Evolutionary conservation across 1,284 basidiomycete genomes (phyloP).

Genomic region (Trichosporon ovoides): DNA sequence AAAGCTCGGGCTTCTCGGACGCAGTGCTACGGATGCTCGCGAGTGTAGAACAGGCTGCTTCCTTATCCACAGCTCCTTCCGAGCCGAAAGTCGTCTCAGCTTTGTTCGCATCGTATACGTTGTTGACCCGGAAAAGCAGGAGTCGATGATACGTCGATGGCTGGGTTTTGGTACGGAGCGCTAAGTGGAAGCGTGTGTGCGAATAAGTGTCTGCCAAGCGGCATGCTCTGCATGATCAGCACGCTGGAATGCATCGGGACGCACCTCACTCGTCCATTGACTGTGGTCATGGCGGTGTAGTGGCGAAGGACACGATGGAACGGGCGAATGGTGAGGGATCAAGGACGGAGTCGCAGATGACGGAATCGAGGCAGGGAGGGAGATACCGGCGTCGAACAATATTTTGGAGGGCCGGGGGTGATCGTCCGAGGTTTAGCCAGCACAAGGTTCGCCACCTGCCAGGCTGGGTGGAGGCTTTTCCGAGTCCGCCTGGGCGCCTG

Average conservation of each 20-base stretch:
- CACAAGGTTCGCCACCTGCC: not conserved
- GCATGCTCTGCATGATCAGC: conserved; percentile 51
- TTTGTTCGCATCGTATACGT: conserved; percentile 16
- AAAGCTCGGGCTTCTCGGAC: conserved; percentile 55
- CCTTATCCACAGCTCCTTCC: not conserved
- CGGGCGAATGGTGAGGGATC: not conserved
- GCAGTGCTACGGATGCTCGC: not conserved
- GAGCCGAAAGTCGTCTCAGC: not conserved
- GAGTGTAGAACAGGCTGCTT: conserved; percentile 34
- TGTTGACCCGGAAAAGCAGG: conserved; percentile 62
- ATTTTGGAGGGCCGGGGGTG: not conserved
- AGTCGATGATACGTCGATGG: conserved; percentile 60
- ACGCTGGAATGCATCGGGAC: not conserved
- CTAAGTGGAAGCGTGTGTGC: conserved; percentile 65
- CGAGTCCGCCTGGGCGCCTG: too few species aligned
- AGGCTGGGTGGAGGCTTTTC: too few species aligned
- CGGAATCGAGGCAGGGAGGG: not conserved
- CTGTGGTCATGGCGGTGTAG: conserved; percentile 1
- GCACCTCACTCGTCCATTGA: not conserved
- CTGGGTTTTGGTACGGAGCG: conserved; percentile 60
- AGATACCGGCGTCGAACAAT: not conserved
- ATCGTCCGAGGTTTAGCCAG: not conserved
- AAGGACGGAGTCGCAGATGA: not conserved
- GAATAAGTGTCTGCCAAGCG: conserved; percentile 54
- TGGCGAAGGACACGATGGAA: not conserved